Evolutionary conservation across 192 early-diverging fungal genomes (phyloP), one percentile per base, ranked within the genome.

Genomic region (Umbelopsis isabellina): DNA sequence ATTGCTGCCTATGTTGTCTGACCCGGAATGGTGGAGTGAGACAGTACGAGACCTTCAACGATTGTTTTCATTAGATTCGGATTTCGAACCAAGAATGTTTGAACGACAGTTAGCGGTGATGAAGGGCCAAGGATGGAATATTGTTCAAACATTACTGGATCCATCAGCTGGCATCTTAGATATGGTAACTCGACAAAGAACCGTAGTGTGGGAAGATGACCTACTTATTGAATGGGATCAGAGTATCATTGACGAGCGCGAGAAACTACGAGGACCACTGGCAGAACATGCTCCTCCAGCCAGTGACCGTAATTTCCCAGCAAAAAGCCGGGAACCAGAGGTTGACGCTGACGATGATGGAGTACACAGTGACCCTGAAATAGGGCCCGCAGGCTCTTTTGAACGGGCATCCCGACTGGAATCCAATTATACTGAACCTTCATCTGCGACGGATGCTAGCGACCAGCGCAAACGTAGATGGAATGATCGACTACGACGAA

Each of bases 81-180:
- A 91, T 64, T 96, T 96, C 75, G 86, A 90, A 65, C 86, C 87
- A 41, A 77, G 79, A n/a, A 92, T 96, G 90, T 97, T 91, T 83
- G 52, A 84, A 23, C 86, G 81, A 68, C 95, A 97, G 69, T 87
- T 92, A 72, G 85, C 91, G 0, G 93, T 97, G 2, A 81, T 97
- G 46, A 88, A 93, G 22, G 95, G 93, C 0, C 92, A 97, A 78
- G 93, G 90, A 1, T 95, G 87, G 79, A 95, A 97, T 73, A 82
- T 96, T 67, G 89, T 91, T 0, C 85, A 93, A 50, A 83, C 85
- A 1, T 77, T 97, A 15, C 81, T 84, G 30, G 83, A 87, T 48
- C 72, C 77, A 22, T 72, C 78, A n/a, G 79, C 81, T 12, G 82
- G 85, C 12, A 87, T 87, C 0, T 53, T 87, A 33, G 87, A 87